These are phyloP conservation scores for Beauveria bassiana DNA, from an alignment of 2,329 filamentous ascomycete species.

Conservation along the genomic window DNA sequence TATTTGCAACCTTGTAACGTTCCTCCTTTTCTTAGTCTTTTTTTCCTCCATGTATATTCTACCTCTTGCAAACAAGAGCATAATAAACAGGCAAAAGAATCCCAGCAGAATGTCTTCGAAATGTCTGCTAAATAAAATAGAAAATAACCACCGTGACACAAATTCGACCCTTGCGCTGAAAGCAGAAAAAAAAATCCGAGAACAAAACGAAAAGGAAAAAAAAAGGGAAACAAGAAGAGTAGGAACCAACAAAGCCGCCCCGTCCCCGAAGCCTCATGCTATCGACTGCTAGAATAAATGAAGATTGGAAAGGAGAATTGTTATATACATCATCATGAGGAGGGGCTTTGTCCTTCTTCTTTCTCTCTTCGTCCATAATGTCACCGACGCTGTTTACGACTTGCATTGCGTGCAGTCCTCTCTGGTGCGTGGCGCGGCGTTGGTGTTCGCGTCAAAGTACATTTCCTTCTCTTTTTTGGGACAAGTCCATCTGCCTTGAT, in stretches of 20 bases:
- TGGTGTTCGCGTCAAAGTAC: background rate
- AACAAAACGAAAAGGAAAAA: background rate
- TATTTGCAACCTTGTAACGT: background rate
- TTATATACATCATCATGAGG: conserved; percentile 8
- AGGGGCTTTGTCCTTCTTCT: background rate
- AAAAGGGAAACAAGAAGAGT: background rate
- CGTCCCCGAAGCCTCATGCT: background rate
- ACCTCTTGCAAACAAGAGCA: conserved; percentile 11
- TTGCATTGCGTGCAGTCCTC: background rate
- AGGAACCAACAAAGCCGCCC: background rate
- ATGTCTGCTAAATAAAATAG: background rate
- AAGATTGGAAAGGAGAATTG: background rate
- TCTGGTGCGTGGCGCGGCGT: background rate
- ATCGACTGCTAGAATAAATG: background rate
- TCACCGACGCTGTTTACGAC: background rate
- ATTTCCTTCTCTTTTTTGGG: background rate
- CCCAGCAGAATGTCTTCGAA: background rate
- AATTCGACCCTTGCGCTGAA: background rate
- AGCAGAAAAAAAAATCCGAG: background rate
- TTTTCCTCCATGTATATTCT: conserved; percentile 1
- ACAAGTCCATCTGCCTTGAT: background rate
- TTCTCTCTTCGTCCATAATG: background rate
- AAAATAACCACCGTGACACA: background rate
- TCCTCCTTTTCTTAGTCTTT: conserved; percentile 1
- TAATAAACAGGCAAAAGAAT: conserved; percentile 7